Evolutionary conservation across 2,329 filamentous ascomycete species (phyloP).

Genomic region (Xylariaceae sp.): DNA sequence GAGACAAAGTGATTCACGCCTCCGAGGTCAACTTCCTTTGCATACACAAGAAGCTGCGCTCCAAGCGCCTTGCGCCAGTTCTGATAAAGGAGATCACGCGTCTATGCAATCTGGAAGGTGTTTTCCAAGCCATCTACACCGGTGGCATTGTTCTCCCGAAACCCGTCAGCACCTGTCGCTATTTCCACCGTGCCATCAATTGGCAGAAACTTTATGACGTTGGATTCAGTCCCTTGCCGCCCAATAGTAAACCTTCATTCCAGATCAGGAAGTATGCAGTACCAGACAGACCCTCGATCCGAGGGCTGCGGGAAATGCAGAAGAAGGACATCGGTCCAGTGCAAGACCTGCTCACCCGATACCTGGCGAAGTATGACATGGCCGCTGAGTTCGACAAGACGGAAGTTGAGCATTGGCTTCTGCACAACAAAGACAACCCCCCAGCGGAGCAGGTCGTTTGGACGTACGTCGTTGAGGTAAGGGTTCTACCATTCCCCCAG

Average conservation of each 20-base stretch:
- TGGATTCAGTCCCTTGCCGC: slow-evolving; percentile 85
- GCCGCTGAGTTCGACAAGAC: slow-evolving; percentile 74
- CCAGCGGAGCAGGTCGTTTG: slow-evolving; percentile 79
- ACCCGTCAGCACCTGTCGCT: slow-evolving; percentile 87
- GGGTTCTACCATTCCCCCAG: slow-evolving; percentile 5
- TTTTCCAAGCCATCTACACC: slow-evolving; percentile 96
- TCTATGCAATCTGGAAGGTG: slow-evolving; percentile 77
- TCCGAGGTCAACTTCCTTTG: slow-evolving; percentile 98
- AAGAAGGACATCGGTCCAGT: slow-evolving; percentile 73
- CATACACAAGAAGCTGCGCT: slow-evolving; percentile 94
- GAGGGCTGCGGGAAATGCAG: slow-evolving; percentile 77
- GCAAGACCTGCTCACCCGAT: slow-evolving; percentile 68
- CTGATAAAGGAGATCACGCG: slow-evolving; percentile 98
- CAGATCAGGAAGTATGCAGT: slow-evolving; percentile 85
- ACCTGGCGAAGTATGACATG: slow-evolving; percentile 77
- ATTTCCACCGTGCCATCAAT: slow-evolving; percentile 90
- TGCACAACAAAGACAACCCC: slow-evolving; percentile 60
- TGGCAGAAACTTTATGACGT: slow-evolving; percentile 96
- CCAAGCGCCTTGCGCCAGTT: slow-evolving; percentile 86
- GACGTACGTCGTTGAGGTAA: slow-evolving; percentile 83
- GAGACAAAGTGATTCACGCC: slow-evolving; percentile 68
- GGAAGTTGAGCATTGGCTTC: slow-evolving; percentile 84
- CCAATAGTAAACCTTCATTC: slow-evolving; percentile 75
- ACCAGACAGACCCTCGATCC: slow-evolving; percentile 66
- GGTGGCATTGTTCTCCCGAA: slow-evolving; percentile 87